Percentiles rank a stretch among this genome's conserved stretches.
These are phyloP conservation scores for Pyrenochaeta sp. DNA, from an alignment of 2,329 filamentous ascomycete species.

Conservation along the genomic window DNA sequence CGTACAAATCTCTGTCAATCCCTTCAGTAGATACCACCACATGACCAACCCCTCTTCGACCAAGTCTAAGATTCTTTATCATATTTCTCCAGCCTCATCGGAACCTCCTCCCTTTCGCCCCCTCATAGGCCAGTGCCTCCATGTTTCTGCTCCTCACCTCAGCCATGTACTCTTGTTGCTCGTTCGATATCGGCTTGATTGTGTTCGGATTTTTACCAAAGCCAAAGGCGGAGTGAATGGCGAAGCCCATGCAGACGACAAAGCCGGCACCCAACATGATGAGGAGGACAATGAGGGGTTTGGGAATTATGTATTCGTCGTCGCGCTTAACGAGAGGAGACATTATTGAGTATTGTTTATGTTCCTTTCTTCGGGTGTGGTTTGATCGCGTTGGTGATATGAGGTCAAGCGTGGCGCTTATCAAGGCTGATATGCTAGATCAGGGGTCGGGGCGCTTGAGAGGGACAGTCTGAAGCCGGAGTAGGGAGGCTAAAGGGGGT, in stretches of 20 bases:
- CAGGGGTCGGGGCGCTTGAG: background rate
- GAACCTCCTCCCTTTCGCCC: slow-evolving; percentile 1
- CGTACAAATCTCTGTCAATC: background rate
- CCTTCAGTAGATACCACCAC: background rate
- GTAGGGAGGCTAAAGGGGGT: background rate
- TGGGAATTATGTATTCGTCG: slow-evolving; percentile 24
- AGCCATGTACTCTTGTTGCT: slow-evolving; percentile 35
- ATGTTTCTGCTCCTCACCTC: slow-evolving; percentile 28
- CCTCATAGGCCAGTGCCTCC: slow-evolving; percentile 19
- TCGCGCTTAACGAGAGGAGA: slow-evolving; percentile 21
- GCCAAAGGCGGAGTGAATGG: slow-evolving; percentile 26
- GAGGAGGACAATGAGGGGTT: slow-evolving; percentile 27
- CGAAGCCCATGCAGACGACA: slow-evolving; percentile 27
- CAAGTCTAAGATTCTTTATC: background rate
- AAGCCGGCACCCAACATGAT: slow-evolving; percentile 26
- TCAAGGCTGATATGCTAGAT: background rate
- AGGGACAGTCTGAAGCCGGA: background rate
- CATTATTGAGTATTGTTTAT: background rate
- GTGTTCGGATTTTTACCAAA: slow-evolving; percentile 15
- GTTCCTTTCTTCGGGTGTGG: background rate
- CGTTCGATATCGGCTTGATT: slow-evolving; percentile 15
- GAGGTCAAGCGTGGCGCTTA: background rate
- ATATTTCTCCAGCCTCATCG: background rate
- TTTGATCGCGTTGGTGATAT: background rate
- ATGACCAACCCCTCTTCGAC: background rate